Evolutionary conservation across 1,284 basidiomycete genomes (phyloP).

Genomic region (Kwoniella shivajii): DNA sequence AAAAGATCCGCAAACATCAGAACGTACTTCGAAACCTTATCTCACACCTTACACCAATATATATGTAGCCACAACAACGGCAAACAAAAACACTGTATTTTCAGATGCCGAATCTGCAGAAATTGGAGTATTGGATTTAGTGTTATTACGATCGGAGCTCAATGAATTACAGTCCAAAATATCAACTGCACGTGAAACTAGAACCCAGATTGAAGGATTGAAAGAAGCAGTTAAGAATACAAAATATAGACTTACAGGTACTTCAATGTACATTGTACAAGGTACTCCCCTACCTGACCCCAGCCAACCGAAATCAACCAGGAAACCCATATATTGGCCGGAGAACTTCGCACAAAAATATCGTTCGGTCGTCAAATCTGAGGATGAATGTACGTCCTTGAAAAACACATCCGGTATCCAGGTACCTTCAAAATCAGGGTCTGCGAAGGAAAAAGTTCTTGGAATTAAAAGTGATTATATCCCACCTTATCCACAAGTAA

Average conservation of each 20-base stretch:
- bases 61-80: too few relatives aligned
- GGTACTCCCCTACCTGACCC: too few relatives aligned
- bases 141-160: background rate
- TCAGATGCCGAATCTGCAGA: too few relatives aligned
- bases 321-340: background rate
- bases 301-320: background rate
- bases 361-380: too few relatives aligned
- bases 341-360: too few relatives aligned
- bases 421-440: too few relatives aligned
- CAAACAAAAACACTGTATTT: too few relatives aligned
- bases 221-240: background rate
- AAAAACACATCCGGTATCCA: too few relatives aligned
- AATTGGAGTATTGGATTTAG: too few relatives aligned
- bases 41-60: too few relatives aligned
- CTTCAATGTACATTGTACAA: slow-evolving; percentile 1
- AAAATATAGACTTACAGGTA: slow-evolving; percentile 7
- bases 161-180: background rate
- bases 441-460: background rate
- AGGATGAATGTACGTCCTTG: too few relatives aligned
- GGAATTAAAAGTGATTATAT: background rate
- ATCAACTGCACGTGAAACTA: background rate
- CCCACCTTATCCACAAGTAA: background rate
- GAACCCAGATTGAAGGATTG: background rate
- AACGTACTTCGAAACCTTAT: background rate
- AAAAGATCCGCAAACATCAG: too few relatives aligned